Percentiles rank a stretch among this genome's conserved stretches.
These are phyloP conservation scores for Artomyces pyxidatus DNA, from an alignment of 768 basidiomycete genomes.

Conservation along the genomic window DNA sequence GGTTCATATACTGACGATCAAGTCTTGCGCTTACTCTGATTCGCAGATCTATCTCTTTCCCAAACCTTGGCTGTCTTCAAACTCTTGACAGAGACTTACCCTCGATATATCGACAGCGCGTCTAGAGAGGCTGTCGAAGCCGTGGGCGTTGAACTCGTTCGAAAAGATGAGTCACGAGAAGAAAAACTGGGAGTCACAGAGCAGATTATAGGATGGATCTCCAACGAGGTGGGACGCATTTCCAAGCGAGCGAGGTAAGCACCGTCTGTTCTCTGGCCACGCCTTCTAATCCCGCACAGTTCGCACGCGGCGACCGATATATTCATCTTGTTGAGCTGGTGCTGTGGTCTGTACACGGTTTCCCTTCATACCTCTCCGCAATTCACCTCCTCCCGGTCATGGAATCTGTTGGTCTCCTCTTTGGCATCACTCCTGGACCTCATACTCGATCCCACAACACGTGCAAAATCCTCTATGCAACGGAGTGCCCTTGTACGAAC, in stretches of 20 bases:
- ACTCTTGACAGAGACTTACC: conserved; percentile 67
- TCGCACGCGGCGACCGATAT: conserved; percentile 46
- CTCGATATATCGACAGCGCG: conserved; percentile 64
- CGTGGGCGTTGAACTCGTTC: conserved; percentile 56
- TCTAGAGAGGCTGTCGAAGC: conserved; percentile 68
- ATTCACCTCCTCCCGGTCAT: conserved; percentile 40
- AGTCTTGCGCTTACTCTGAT: conserved; percentile 1
- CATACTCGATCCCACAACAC: conserved; percentile 42
- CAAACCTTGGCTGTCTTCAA: conserved; percentile 66
- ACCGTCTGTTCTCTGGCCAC: neutral
- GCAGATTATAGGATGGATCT: conserved; percentile 70
- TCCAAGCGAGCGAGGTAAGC: conserved; percentile 53
- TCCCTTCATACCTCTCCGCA: conserved; percentile 37
- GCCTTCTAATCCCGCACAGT: conserved; percentile 3
- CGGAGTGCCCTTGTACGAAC: conserved; percentile 52
- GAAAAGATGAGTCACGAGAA: conserved; percentile 50
- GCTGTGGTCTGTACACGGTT: conserved; percentile 50
- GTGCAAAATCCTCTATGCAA: conserved; percentile 50
- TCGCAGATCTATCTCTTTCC: conserved; percentile 47
- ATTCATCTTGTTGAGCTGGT: conserved; percentile 68
- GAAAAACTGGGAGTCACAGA: conserved; percentile 54
- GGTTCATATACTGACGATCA: conserved; percentile 1
- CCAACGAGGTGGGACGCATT: conserved; percentile 53
- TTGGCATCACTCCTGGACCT: conserved; percentile 55
- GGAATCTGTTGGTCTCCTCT: conserved; percentile 43